phyloP scores from a whole-genome alignment of 164 flowering plant genomes.

The Nymphaea colorata region DNA sequence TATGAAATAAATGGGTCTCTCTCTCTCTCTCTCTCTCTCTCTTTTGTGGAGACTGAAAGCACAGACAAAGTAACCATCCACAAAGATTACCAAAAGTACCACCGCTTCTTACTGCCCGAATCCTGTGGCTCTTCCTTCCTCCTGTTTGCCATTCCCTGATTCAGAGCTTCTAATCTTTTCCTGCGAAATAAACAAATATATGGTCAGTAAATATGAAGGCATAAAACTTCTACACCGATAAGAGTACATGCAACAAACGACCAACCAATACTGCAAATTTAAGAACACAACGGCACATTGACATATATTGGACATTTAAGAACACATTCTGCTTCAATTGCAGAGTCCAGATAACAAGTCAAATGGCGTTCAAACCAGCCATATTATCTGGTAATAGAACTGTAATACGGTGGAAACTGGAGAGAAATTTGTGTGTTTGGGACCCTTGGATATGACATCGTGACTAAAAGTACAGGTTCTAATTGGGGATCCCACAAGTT shows the following conservation, averaged over 20 bases:
- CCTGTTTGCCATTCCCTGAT: slow-evolving; percentile 61
- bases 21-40: no score
- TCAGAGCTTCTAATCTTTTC: slow-evolving; percentile 58
- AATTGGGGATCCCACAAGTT: no score
- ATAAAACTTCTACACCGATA: not conserved
- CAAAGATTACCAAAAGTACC: slow-evolving; percentile 40
- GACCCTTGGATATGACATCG: no score
- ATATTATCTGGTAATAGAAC: no score
- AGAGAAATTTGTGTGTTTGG: no score
- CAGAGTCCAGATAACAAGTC: not conserved
- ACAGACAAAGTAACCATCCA: not conserved
- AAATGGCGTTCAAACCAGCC: no score
- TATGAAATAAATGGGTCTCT: no score
- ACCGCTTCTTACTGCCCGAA: slow-evolving; percentile 27
- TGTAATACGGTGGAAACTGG: no score
- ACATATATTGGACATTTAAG: not conserved
- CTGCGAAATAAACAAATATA: slow-evolving; percentile 22
- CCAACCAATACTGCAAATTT: slow-evolving; percentile 1
- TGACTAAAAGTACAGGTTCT: no score
- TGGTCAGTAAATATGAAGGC: not conserved
- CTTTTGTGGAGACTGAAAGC: no score
- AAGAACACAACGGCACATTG: not conserved
- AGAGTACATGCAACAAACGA: not conserved
- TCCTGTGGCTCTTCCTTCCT: slow-evolving; percentile 25
- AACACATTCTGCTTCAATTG: not conserved